These are phyloP conservation scores for Fraxinus americana DNA, from an alignment of 257 asterid genomes.

Conservation along the genomic window DNA sequence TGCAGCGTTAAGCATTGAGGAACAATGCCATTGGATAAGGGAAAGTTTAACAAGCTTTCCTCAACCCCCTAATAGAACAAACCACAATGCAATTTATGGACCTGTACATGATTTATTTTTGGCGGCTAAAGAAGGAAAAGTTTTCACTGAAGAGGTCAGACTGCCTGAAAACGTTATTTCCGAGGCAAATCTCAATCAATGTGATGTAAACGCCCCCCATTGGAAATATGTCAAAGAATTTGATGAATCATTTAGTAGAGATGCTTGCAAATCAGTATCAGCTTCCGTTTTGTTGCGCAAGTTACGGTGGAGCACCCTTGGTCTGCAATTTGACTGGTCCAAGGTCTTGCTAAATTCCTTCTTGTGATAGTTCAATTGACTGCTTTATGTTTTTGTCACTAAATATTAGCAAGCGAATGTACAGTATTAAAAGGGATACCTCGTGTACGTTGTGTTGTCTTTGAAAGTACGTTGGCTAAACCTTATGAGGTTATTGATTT, in stretches of 20 bases:
- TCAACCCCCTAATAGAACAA: slow-evolving; percentile 64
- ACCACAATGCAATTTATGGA: slow-evolving; percentile 63
- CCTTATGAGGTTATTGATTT: neutral
- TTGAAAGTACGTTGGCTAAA: neutral
- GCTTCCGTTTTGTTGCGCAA: slow-evolving; percentile 96
- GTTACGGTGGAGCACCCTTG: slow-evolving; percentile 99
- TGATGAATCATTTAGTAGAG: slow-evolving; percentile 38
- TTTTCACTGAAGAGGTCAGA: slow-evolving; percentile 48
- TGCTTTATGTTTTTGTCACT: neutral
- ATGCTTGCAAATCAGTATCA: slow-evolving; percentile 49
- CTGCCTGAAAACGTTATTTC: slow-evolving; percentile 26
- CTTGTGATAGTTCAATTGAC: slow-evolving; percentile 28
- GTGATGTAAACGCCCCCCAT: slow-evolving; percentile 30
- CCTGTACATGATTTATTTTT: slow-evolving; percentile 66
- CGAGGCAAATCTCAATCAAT: slow-evolving; percentile 24
- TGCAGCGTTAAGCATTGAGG: slow-evolving; percentile 74
- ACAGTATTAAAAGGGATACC: neutral
- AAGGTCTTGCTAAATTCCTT: slow-evolving; percentile 74
- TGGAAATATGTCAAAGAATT: slow-evolving; percentile 56
- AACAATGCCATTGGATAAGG: slow-evolving; percentile 78
- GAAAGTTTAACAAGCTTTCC: slow-evolving; percentile 86
- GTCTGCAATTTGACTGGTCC: slow-evolving; percentile 99
- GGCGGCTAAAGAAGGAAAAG: slow-evolving; percentile 65
- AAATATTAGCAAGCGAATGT: neutral
- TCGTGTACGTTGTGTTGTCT: neutral